Conservation (phyloP, 306 rosid genomes). For the Sindora glabra region DNA sequence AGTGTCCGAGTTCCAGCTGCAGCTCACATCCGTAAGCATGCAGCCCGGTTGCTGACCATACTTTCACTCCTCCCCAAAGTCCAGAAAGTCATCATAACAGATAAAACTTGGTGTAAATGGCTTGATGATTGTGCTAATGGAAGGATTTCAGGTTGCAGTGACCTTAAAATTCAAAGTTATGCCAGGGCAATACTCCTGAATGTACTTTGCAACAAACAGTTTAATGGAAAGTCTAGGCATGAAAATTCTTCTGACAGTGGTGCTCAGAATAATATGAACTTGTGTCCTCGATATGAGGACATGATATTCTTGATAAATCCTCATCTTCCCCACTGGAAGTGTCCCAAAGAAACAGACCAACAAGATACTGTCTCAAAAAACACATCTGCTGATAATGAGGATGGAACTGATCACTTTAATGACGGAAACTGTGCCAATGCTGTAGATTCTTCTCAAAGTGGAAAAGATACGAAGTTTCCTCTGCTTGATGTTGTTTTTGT, state of each 20-base stretch:
- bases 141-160: conserved; percentile 78
- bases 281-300: conserved; percentile 73
- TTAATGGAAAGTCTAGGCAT: conserved; percentile 28
- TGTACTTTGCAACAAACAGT: conserved; percentile 43
- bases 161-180: conserved; percentile 78
- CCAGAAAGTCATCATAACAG: conserved; percentile 57
- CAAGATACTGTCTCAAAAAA: conserved; percentile 23
- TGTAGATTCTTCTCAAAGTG: conserved; percentile 22
- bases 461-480: conserved; percentile 32
- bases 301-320: conserved; percentile 75
- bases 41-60: conserved; percentile 77
- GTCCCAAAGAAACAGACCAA: conserved; percentile 30
- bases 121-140: conserved; percentile 92
- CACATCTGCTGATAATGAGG: conserved; percentile 29
- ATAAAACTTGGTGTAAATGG: conserved; percentile 72
- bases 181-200: conserved; percentile 75
- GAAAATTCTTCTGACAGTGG: conserved; percentile 26
- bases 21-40: conserved; percentile 92
- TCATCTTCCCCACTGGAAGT: conserved; percentile 81
- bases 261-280: conserved; percentile 27
- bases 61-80: conserved; percentile 75
- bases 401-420: conserved; percentile 22
- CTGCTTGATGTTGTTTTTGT: conserved; percentile 74
- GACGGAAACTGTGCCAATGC: conserved; percentile 28
- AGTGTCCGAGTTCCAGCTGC: conserved; percentile 90